A percentile compares a stretch with the other conserved stretches of the same genome.
phyloP scores from a whole-genome alignment of 2,329 filamentous ascomycete species.

The Colletotrichum tropicale region DNA sequence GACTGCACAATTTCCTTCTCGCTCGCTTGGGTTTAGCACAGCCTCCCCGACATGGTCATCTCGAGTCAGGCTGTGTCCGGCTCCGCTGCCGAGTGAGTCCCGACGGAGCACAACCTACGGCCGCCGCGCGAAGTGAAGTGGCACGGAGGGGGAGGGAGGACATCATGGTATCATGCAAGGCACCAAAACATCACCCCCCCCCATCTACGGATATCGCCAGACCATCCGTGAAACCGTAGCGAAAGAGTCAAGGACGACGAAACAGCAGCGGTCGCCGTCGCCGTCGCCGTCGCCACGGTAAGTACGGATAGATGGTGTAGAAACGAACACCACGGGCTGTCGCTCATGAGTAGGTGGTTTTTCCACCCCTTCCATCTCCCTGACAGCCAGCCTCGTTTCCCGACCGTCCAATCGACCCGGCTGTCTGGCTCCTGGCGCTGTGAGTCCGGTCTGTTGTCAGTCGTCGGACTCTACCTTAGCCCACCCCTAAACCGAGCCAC shows the following conservation, averaged over 20 bases:
- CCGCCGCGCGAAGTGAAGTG: background rate
- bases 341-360: background rate
- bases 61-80: constrained; percentile 10
- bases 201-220: background rate
- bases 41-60: constrained; percentile 11
- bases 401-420: background rate
- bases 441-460: background rate
- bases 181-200: background rate
- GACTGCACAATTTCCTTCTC: constrained; percentile 17
- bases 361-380: background rate
- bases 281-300: background rate
- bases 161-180: background rate
- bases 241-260: background rate
- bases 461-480: background rate
- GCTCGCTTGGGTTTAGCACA: constrained; percentile 16
- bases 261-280: background rate
- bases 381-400: background rate
- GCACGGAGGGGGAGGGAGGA: background rate
- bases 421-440: background rate
- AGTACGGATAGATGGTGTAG: background rate
- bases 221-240: background rate
- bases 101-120: background rate
- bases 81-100: background rate
- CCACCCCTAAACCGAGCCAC: background rate
- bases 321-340: background rate